A percentile compares a stretch with the other conserved stretches of the same genome.
Conservation (phyloP, 202 grass and related monocot species). For the Sporobolus alterniflorus region DNA sequence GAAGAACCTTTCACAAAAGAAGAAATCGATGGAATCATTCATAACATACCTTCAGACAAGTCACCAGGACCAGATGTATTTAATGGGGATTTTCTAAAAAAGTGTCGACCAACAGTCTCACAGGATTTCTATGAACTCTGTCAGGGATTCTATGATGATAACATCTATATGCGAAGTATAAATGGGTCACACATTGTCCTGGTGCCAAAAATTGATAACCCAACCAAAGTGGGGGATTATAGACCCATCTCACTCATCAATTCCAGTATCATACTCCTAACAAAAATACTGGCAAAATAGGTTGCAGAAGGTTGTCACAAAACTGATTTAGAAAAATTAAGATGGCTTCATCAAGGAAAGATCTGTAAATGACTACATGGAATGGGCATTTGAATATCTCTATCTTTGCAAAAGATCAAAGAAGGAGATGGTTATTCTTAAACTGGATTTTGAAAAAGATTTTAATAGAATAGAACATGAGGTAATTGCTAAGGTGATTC, state of each 20-base stretch:
- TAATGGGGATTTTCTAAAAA: neutral
- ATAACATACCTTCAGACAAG: neutral
- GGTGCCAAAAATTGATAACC: neutral
- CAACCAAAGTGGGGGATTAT: rapidly evolving
- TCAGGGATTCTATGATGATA: neutral
- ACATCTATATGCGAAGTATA: neutral
- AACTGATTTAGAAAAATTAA: too few species aligned
- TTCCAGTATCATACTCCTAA: neutral
- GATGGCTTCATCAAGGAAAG: too few species aligned
- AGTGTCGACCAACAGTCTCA: rapidly evolving
- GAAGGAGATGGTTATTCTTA: too few species aligned
- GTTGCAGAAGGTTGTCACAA: neutral
- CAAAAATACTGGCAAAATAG: neutral
- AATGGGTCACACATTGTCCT: neutral
- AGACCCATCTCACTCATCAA: neutral
- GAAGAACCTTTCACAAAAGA: neutral
- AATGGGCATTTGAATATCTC: too few species aligned
- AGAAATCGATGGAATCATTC: neutral
- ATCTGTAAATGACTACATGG: too few species aligned
- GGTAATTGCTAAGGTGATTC: too few species aligned
- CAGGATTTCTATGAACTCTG: neutral
- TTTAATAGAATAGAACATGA: too few species aligned
- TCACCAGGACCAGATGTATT: neutral
- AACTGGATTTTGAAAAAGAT: too few species aligned
- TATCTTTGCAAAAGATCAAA: too few species aligned